Base-by-base conservation (phyloP, 306 rosid species). In the Vigna trinervia region DNA sequence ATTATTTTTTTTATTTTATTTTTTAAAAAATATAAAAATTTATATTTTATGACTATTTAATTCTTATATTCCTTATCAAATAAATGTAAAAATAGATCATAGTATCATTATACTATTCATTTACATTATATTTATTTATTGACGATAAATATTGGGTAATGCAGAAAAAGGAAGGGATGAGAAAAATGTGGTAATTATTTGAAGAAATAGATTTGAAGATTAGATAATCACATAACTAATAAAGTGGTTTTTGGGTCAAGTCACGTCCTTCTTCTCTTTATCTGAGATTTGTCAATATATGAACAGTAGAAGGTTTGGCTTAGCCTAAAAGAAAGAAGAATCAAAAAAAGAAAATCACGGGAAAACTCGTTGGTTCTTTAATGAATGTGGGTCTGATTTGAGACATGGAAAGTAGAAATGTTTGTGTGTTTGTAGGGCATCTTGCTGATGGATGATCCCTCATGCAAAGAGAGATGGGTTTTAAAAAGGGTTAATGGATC, bases 241-340 rank as follows among this genome's bases (percentile, higher is more conserved):
- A 20, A 63, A 41, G 73, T 39, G 30, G 12, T 74, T 47, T 30
- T 72, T 7, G 3, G 32, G 79, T 30, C 36, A 65, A 48, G 74
- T 73, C 61, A 41, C 38, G 12, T 22, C 48, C 60, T 74, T 22
- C 36, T 74, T 74, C 45, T n/a, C 70, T 60, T 74, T 73, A 60
- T 59, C 68, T 60, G 34, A 22, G 19, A 74, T 73, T 73, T 73
- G 69, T 58, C 78, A 73, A 58, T 32, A 74, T 61, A 74, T 74
- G 1, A 1, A 41, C 71, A 66, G 45, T 46, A 4, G 22, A 32
- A 32, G 13, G 63, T 22, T 53, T 32, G 38, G 30, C 62, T 57
- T 69, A 46, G 15, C 26, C 12, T 32, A 69, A 77, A 43, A 59
- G 43, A 78, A 69, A 60, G 30, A 73, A 13, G 30, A 41, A 26